phyloP scores from a whole-genome alignment of 345 rosid species.

The Rubroshorea leprosula region DNA sequence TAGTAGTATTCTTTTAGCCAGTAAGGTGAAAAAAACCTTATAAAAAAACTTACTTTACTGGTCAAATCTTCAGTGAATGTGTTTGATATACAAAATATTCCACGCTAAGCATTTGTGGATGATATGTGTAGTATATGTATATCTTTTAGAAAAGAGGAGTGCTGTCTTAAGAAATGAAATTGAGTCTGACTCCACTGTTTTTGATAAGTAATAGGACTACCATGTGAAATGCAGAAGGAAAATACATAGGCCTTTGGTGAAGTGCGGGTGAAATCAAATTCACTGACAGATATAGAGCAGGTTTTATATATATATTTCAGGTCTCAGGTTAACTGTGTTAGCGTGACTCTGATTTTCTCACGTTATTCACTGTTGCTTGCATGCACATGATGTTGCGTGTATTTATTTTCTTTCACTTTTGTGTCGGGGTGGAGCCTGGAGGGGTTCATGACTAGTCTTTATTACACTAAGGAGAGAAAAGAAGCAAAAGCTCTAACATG shows the following conservation, averaged over 20 bases:
- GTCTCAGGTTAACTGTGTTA: too few relatives aligned
- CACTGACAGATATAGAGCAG: constrained; percentile 10
- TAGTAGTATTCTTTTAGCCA: too few relatives aligned
- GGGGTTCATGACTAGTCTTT: neutral
- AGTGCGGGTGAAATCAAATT: constrained; percentile 6
- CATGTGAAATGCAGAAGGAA: neutral
- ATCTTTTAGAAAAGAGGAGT: constrained; percentile 18
- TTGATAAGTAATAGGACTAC: constrained; percentile 2
- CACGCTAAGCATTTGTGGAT: neutral
- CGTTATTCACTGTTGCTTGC: too few relatives aligned
- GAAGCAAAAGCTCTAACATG: neutral
- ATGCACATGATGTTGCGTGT: neutral
- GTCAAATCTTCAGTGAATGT: too few relatives aligned
- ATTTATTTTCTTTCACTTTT: neutral
- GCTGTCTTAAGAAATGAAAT: constrained; percentile 11
- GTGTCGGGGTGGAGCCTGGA: neutral
- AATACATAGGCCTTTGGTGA: neutral
- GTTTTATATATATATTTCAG: neutral
- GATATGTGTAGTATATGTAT: neutral
- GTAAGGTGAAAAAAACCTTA: too few relatives aligned
- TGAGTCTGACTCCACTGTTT: constrained; percentile 21
- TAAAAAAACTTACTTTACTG: too few relatives aligned
- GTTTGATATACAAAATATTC: too few relatives aligned
- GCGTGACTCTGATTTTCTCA: too few relatives aligned
- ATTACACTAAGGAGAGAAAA: neutral